Evolutionary conservation across 192 early-diverging fungal species (phyloP).

Genomic region (Lunasporangiospora selenospora): DNA sequence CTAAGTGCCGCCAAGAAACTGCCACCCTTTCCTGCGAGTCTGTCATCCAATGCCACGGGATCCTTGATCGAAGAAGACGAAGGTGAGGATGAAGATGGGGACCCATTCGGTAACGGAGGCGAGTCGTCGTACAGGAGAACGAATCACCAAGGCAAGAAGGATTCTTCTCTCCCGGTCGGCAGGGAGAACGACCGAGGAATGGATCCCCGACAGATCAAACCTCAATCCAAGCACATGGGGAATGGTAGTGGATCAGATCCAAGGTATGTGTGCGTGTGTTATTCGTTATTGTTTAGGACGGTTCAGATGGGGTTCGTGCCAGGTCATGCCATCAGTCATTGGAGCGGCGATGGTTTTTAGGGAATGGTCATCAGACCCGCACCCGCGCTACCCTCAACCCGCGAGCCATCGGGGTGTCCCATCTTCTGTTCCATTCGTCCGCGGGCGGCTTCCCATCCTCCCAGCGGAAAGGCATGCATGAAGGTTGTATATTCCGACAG

Average conservation of each 20-base stretch:
- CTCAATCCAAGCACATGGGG: slow-evolving; percentile 8
- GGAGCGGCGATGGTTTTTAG: no score
- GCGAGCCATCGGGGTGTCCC: slow-evolving; percentile 3
- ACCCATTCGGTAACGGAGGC: background rate
- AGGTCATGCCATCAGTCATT: no score
- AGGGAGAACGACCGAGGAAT: slow-evolving; percentile 29
- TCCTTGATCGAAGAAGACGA: slow-evolving; percentile 34
- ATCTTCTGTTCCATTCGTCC: background rate
- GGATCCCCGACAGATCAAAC: slow-evolving; percentile 12
- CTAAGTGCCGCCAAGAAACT: slow-evolving; percentile 35
- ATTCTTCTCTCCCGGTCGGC: slow-evolving; percentile 12
- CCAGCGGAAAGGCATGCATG: background rate
- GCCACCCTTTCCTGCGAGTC: slow-evolving; percentile 20
- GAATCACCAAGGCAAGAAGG: background rate
- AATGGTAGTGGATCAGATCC: slow-evolving; percentile 25
- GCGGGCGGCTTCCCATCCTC: slow-evolving; percentile 1
- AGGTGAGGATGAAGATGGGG: slow-evolving; percentile 29
- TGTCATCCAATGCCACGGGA: slow-evolving; percentile 27
- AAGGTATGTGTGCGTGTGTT: slow-evolving; percentile 16
- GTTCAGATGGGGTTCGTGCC: background rate
- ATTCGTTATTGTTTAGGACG: background rate
- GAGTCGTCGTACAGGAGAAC: background rate
- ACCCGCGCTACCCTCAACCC: background rate
- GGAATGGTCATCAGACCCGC: no score
- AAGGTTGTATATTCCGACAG: background rate